These are phyloP conservation scores for Diplocarpon mali DNA, from an alignment of 2,329 filamentous ascomycete species.

Conservation along the genomic window DNA sequence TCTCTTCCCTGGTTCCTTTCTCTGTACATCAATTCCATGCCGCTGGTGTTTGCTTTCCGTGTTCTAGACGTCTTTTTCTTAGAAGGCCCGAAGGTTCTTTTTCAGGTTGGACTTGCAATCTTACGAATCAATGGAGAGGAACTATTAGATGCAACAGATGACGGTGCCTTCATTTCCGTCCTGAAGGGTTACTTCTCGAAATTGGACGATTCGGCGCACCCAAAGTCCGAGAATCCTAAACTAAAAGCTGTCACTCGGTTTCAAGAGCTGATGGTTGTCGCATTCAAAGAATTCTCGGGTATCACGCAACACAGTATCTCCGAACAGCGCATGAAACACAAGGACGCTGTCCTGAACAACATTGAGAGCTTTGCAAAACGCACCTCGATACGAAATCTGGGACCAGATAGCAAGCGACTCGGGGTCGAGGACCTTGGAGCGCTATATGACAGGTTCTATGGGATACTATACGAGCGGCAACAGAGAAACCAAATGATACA, in stretches of 20 bases:
- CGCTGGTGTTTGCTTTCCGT: slow-evolving; percentile 90
- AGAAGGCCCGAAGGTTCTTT: slow-evolving; percentile 92
- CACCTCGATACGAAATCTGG: slow-evolving; percentile 89
- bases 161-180: slow-evolving; percentile 93
- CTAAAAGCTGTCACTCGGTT: slow-evolving; percentile 88
- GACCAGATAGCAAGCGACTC: slow-evolving; percentile 87
- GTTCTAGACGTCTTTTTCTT: slow-evolving; percentile 97
- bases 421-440: slow-evolving; percentile 77
- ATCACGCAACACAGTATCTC: slow-evolving; percentile 91
- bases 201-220: slow-evolving; percentile 90
- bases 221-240: slow-evolving; percentile 90
- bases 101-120: slow-evolving; percentile 95
- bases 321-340: slow-evolving; percentile 83
- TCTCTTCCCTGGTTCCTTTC: slow-evolving; percentile 97
- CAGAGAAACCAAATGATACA: slow-evolving; percentile 68
- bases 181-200: slow-evolving; percentile 90
- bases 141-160: slow-evolving; percentile 81
- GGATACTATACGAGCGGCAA: slow-evolving; percentile 81
- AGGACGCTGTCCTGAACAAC: slow-evolving; percentile 84
- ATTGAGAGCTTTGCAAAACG: slow-evolving; percentile 97
- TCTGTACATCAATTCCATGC: slow-evolving; percentile 99
- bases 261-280: slow-evolving; percentile 97
- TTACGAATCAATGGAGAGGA: slow-evolving; percentile 95
- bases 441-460: slow-evolving; percentile 91
- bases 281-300: slow-evolving; percentile 93